These are phyloP conservation scores for Candida gigantensis DNA, from an alignment of 1,139 yeast species.

Conservation along the genomic window DNA sequence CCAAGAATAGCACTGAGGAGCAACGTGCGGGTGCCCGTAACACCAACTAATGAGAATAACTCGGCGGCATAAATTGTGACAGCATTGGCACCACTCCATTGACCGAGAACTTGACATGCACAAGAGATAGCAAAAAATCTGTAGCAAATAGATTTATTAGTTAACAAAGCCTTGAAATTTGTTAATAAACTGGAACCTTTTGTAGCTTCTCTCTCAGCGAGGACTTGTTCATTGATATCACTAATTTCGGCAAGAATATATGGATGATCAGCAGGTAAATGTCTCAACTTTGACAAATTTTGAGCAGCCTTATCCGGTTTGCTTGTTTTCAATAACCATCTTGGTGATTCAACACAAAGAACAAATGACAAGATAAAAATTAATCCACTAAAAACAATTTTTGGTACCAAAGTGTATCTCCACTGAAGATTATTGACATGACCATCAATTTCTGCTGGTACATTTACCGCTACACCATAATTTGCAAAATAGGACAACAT, in stretches of 20 bases:
- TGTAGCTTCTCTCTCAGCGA: constrained; percentile 37
- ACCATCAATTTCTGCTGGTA: constrained; percentile 17
- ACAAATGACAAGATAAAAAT: constrained; percentile 38
- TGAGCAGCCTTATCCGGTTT: constrained; percentile 35
- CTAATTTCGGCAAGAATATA: constrained; percentile 54
- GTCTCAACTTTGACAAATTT: constrained; percentile 47
- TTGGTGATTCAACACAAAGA: constrained; percentile 45
- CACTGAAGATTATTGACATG: constrained; percentile 32
- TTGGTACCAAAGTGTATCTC: constrained; percentile 38
- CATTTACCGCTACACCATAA: constrained; percentile 41
- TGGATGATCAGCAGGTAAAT: constrained; percentile 51
- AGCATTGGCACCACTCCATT: constrained; percentile 66
- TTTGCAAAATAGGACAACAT: constrained; percentile 54
- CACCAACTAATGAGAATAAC: constrained; percentile 54
- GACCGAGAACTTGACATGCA: constrained; percentile 53
- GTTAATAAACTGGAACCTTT: constrained; percentile 24
- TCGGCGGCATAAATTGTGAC: constrained; percentile 62
- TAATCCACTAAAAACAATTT: constrained; percentile 44
- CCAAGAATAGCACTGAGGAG: constrained; percentile 47
- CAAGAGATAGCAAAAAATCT: constrained; percentile 47
- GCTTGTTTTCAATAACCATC: constrained; percentile 46
- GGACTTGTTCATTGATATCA: constrained; percentile 49
- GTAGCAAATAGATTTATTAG: constrained; percentile 40
- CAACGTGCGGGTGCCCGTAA: constrained; percentile 32
- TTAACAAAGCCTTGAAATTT: constrained; percentile 33